A percentile compares a stretch with the other conserved stretches of the same genome.
Conservation (phyloP, 805 yeast species). For the Lipomyces kockii region DNA sequence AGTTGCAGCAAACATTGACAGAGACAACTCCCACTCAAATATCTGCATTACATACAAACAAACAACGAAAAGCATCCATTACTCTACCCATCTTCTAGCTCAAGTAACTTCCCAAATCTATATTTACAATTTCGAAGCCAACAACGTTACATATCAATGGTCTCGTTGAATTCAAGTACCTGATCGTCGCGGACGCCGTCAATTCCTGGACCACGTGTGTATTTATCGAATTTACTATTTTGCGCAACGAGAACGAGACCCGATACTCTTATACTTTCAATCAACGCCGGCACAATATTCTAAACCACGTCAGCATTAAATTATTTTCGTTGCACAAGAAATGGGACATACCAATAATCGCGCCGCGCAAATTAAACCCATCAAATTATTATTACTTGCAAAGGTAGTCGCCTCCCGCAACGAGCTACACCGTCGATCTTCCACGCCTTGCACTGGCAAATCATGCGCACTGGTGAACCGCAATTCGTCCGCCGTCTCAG, state of each 20-base stretch:
- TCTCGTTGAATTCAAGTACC: slow-evolving; percentile 68
- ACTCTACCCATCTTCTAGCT: background rate
- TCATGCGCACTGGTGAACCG: slow-evolving; percentile 42
- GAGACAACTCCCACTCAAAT: background rate
- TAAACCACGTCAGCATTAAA: slow-evolving; percentile 2
- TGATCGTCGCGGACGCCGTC: slow-evolving; percentile 72
- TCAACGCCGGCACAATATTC: slow-evolving; percentile 69
- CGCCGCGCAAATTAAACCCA: slow-evolving; percentile 81
- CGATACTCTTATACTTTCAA: slow-evolving; percentile 72
- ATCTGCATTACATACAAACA: background rate
- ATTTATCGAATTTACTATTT: slow-evolving; percentile 20
- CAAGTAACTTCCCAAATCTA: background rate
- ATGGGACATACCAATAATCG: slow-evolving; percentile 56
- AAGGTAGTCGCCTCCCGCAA: slow-evolving; percentile 81
- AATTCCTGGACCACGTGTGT: slow-evolving; percentile 46
- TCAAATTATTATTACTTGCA: slow-evolving; percentile 78
- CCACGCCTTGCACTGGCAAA: slow-evolving; percentile 38
- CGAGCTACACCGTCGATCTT: slow-evolving; percentile 53
- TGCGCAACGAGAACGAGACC: slow-evolving; percentile 70
- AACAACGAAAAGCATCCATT: background rate
- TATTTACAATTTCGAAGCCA: background rate
- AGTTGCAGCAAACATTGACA: background rate
- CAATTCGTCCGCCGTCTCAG: slow-evolving; percentile 40
- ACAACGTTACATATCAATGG: slow-evolving; percentile 52
- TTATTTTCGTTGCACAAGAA: background rate